Conservation (phyloP, 2,329 filamentous ascomycete genomes). For the Didymella lethalis region DNA sequence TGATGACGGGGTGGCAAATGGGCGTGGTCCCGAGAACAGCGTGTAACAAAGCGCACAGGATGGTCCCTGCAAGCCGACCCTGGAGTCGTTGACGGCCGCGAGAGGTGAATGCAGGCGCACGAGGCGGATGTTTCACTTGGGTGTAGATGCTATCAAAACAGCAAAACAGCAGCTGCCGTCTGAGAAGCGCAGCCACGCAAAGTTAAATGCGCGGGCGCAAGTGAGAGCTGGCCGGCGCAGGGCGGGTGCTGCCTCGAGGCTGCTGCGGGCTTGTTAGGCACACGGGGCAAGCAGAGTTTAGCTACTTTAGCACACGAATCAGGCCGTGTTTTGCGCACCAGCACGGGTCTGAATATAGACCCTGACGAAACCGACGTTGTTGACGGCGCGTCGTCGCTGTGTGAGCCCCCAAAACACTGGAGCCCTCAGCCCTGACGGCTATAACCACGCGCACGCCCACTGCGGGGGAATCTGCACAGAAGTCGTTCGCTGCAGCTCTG, state of each 20-base stretch:
- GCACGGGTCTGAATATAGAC: constrained; percentile 6
- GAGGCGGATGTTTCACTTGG: constrained; percentile 26
- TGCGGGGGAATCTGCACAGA: constrained; percentile 16
- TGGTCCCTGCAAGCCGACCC: constrained; percentile 22
- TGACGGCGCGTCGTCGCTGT: background rate
- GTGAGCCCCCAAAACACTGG: background rate
- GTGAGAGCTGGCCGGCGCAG: background rate
- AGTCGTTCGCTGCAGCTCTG: constrained; percentile 14
- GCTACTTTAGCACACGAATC: constrained; percentile 19
- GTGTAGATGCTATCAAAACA: constrained; percentile 19
- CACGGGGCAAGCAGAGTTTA: constrained; percentile 17
- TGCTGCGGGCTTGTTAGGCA: constrained; percentile 12
- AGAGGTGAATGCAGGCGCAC: constrained; percentile 16
- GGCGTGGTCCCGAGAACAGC: constrained; percentile 2
- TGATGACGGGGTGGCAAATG: constrained; percentile 20
- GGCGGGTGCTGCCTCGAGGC: constrained; percentile 18
- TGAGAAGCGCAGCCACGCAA: constrained; percentile 14
- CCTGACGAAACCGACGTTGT: constrained; percentile 13
- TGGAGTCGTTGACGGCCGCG: constrained; percentile 12
- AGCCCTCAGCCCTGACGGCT: constrained; percentile 3
- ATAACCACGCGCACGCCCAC: constrained; percentile 14
- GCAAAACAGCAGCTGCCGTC: constrained; percentile 21
- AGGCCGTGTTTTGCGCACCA: constrained; percentile 12
- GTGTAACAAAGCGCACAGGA: constrained; percentile 15
- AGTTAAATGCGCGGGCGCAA: constrained; percentile 18